Evolutionary conservation across 2,329 filamentous ascomycete species (phyloP), one percentile per base, ranked within the genome.

Genomic region (Penicillium capsulatum): DNA sequence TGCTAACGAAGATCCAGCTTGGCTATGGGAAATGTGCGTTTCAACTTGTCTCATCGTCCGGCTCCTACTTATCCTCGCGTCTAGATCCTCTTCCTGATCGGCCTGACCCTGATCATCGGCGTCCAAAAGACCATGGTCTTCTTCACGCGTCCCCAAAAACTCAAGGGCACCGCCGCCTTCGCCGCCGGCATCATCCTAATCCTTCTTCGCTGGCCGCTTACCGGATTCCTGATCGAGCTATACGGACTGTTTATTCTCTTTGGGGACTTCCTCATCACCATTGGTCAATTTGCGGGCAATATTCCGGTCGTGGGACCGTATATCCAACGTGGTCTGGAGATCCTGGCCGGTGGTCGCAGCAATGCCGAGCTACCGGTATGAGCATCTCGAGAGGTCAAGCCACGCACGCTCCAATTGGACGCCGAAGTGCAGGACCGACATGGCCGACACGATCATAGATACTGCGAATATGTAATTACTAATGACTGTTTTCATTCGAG

Each of bases 61-160:
- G n/a, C n/a, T n/a, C n/a, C n/a, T n/a, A n/a, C n/a, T n/a, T n/a
- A n/a, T n/a, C n/a, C n/a, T n/a, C n/a, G n/a, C 11, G 16, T 24
- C 41, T 58, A 94, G 88, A 94, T 98, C 66, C 88, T 98, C 65
- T 97, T 98, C 76, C 80, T 98, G 38, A 87, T 95, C 71, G 92
- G 92, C 65, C 80, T 98, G 17, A 94, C 90, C 19, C 84, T 97
- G 44, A 94, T 97, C 58, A 95, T 98, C 69, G 92, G 92, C 30
- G 79, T 87, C 16, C 79, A 85, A 65, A 96, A 96, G 65, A 97
- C 92, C 0, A 74, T 91, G 49, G 74, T 85, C 63, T 98, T 98
- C 80, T 98, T 98, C 73, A 86, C 89, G 36, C 84, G 92, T 46
- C 83, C 82, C 55, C 88, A 96, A 63, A 98, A 98, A 68, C 79